phyloP scores from a whole-genome alignment of 2,329 filamentous ascomycete genomes.

The Ophiostoma triangulosporum region DNA sequence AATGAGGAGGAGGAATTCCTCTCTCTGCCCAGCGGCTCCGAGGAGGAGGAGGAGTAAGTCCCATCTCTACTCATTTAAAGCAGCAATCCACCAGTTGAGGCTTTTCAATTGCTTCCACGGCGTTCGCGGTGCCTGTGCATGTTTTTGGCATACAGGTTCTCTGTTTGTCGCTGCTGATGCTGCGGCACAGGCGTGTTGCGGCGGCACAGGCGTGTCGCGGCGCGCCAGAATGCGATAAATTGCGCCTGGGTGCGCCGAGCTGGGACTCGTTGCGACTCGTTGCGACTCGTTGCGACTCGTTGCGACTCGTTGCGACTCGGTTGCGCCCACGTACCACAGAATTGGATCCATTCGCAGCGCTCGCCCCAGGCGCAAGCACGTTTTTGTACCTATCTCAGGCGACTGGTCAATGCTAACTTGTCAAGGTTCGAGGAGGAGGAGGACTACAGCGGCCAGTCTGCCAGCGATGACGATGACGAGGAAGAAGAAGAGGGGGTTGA shows the following conservation, averaged over 20 bases:
- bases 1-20: constrained; percentile 38
- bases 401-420: background rate
- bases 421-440: constrained; percentile 14
- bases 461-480: constrained; percentile 17
- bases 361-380: background rate
- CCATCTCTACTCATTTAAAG: constrained; percentile 13
- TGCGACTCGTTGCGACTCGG: background rate
- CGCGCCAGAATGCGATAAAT: background rate
- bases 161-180: background rate
- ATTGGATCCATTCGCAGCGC: background rate
- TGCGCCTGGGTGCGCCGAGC: background rate
- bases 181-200: background rate
- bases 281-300: no score
- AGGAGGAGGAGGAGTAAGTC: constrained; percentile 41
- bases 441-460: constrained; percentile 17
- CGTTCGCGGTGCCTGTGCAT: background rate
- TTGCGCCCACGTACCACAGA: background rate
- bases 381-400: no score
- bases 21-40: constrained; percentile 37
- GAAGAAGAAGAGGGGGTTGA: constrained; percentile 26
- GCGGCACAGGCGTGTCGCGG: background rate
- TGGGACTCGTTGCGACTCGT: no score
- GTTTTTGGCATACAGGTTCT: background rate
- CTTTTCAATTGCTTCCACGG: background rate
- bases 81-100: background rate